Base-by-base conservation (phyloP, 306 rosid species). In the Vigna trinervia region DNA sequence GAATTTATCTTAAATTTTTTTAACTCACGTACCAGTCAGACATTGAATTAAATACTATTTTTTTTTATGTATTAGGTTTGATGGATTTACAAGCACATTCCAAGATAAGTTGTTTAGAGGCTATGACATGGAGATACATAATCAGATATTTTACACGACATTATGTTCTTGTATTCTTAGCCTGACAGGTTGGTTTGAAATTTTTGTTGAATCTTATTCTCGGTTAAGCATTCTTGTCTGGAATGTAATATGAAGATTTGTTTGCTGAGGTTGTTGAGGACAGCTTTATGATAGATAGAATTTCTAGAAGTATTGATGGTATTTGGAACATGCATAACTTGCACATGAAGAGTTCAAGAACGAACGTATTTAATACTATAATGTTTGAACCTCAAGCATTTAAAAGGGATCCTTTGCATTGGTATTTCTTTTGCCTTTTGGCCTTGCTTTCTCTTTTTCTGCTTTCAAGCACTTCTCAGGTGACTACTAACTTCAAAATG, bases 81-180 rank as follows among this genome's bases (percentile, higher is more conserved):
- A 95, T 82, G 99, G 97, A 75, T 95, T 95, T 84, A 95, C 97
- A 78, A 95, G 97, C 90, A 95, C 99, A 26, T 95, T 95, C 78
- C 99, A 95, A 81, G 99, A 92, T 83, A 95, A 92, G 82, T 87
- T 95, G 53, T 95, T 95, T 81, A 95, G 78, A 84, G 99, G 99
- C 82, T 95, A 95, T 82, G 88, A 95, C 84, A 95, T 95, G 99
- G 97, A 95, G 85, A 95, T 95, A 83, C 97, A 95, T 77, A 95
- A 95, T 85, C 99, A 95, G 90, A 95, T 95, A 83, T 92, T 95
- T 82, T 95, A 95, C 77, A 92, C 97, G 47, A 88, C 99, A 11
- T 63, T 89, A 43, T 92, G 97, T 81, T 95, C 99, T 75, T 95
- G 96, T 85, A 50, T 92, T 83, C 92, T 95, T 75, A 92, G 99